phyloP scores from a whole-genome alignment of 345 rosid genomes.

The Camelina hispida region DNA sequence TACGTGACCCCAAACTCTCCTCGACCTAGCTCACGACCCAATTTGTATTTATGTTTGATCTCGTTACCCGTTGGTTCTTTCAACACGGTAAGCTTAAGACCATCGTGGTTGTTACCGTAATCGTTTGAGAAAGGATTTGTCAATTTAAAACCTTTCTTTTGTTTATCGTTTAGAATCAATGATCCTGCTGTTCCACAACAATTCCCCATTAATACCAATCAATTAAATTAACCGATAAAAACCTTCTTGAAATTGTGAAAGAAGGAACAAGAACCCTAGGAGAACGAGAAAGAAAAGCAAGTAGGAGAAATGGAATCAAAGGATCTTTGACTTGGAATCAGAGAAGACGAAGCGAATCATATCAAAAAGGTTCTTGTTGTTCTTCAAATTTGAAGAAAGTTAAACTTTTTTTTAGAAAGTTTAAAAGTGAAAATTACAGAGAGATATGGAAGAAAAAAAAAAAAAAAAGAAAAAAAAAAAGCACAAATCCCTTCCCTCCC shows the following conservation, averaged over 20 bases:
- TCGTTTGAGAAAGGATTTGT: conserved; percentile 65
- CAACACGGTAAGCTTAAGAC: conserved; percentile 62
- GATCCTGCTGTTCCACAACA: conserved; percentile 68
- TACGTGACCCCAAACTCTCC: conserved; percentile 91
- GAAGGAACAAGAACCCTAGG: conserved; percentile 5
- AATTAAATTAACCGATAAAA: neutral
- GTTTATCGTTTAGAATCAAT: conserved; percentile 36
- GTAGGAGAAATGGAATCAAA: neutral
- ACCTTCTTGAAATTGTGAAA: neutral
- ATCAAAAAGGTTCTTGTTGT: conserved; percentile 24
- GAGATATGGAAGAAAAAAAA: conserved; percentile 37
- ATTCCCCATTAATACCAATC: conserved; percentile 65
- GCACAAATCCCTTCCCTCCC: conserved; percentile 13
- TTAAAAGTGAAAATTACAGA: conserved; percentile 22
- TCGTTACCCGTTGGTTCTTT: conserved; percentile 80
- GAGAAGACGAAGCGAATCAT: conserved; percentile 22
- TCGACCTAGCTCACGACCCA: conserved; percentile 90
- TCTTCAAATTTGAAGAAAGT: neutral
- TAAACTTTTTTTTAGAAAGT: neutral
- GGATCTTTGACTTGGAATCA: conserved; percentile 1
- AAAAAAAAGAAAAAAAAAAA: neutral
- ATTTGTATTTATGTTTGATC: conserved; percentile 63
- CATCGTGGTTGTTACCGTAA: conserved; percentile 43
- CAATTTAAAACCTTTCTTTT: conserved; percentile 47
- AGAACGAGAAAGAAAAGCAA: neutral